phyloP scores from a whole-genome alignment of 2,329 filamentous ascomycete species.

The Beauveria sp. region DNA sequence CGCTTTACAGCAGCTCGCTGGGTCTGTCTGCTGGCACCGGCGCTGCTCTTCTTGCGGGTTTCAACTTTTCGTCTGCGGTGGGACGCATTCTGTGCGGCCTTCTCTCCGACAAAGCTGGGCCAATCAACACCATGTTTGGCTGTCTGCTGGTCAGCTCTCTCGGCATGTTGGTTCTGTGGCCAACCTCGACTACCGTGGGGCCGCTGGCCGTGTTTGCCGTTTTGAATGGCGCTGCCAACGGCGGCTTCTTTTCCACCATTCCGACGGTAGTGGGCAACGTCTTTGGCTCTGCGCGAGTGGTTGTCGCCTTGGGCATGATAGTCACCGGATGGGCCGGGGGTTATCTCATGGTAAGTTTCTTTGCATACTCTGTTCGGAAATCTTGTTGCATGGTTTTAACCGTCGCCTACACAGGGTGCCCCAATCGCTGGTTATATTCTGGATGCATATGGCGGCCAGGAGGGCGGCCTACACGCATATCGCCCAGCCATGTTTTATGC shows the following conservation, averaged over 20 bases:
- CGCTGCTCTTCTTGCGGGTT: conserved; percentile 49
- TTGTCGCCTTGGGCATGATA: conserved; percentile 54
- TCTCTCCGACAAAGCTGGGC: conserved; percentile 42
- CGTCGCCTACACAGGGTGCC: conserved; percentile 30
- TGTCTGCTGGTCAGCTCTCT: conserved; percentile 42
- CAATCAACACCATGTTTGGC: conserved; percentile 44
- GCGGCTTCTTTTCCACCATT: conserved; percentile 53
- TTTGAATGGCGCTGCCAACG: conserved; percentile 51
- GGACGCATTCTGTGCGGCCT: conserved; percentile 46
- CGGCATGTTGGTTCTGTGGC: conserved; percentile 53
- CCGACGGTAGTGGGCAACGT: conserved; percentile 52
- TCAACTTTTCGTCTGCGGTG: conserved; percentile 49
- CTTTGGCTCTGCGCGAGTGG: conserved; percentile 47
- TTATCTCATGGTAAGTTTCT: conserved; percentile 46
- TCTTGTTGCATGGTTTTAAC: conserved; percentile 2
- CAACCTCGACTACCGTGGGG: conserved; percentile 42
- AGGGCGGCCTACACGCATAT: conserved; percentile 43
- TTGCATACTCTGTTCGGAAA: not conserved
- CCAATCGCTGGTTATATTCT: conserved; percentile 56
- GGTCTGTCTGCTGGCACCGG: conserved; percentile 41
- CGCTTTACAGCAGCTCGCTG: conserved; percentile 43
- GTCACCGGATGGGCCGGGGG: conserved; percentile 54
- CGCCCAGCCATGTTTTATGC: conserved; percentile 56
- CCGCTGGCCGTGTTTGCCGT: conserved; percentile 47
- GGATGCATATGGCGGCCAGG: conserved; percentile 44